Conservation (phyloP, 2,329 filamentous ascomycete species). For the Ceratocystis smalleyi region DNA sequence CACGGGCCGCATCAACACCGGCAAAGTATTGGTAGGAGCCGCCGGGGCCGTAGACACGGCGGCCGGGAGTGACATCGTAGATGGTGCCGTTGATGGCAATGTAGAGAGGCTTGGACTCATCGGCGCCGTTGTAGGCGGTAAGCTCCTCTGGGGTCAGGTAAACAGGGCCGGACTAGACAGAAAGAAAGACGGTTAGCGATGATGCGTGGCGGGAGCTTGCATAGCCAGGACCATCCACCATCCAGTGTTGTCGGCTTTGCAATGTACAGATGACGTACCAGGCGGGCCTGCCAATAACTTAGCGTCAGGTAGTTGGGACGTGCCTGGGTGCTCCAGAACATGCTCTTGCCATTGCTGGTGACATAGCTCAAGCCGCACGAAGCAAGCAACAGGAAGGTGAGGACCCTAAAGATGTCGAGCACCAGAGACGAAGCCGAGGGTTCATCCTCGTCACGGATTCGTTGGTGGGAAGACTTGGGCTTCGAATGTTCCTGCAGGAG, state of each 20-base stretch:
- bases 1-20: conserved; percentile 71
- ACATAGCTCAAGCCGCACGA: conserved; percentile 62
- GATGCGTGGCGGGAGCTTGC: neutral
- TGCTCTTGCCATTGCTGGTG: conserved; percentile 52
- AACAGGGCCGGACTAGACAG: conserved; percentile 41
- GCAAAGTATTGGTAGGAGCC: conserved; percentile 79
- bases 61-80: conserved; percentile 62
- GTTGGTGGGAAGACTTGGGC: conserved; percentile 17
- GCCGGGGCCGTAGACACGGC: conserved; percentile 62
- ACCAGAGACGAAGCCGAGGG: conserved; percentile 28
- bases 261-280: conserved; percentile 33
- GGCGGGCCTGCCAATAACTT: conserved; percentile 42
- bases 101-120: conserved; percentile 65
- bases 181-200: conserved; percentile 18
- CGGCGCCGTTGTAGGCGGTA: conserved; percentile 57
- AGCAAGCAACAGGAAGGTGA: conserved; percentile 50
- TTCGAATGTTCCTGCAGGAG: neutral
- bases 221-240: neutral
- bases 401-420: conserved; percentile 54
- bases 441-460: conserved; percentile 46
- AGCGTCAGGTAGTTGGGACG: conserved; percentile 45
- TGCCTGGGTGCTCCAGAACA: conserved; percentile 50
- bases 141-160: conserved; percentile 64
- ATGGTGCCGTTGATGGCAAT: conserved; percentile 78
- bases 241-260: neutral